These are phyloP conservation scores for Ophiostoma triangulosporum DNA, from an alignment of 2,329 filamentous ascomycete species.

Conservation along the genomic window DNA sequence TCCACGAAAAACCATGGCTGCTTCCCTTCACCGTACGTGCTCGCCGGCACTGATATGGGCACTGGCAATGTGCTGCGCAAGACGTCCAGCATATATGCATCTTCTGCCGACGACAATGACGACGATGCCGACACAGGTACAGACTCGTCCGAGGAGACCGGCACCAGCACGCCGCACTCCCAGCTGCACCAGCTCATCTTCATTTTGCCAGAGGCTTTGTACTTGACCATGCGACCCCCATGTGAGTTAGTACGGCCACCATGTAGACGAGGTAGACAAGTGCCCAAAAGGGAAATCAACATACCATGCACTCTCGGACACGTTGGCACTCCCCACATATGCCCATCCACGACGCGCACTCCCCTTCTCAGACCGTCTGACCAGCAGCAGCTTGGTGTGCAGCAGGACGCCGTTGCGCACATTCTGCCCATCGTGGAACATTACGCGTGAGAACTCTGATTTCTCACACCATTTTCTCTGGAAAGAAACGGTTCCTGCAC, in stretches of 20 bases:
- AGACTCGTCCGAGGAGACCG: conserved; percentile 25
- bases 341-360: conserved; percentile 44
- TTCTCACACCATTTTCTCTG: conserved; percentile 58
- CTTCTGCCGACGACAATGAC: neutral
- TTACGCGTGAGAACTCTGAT: conserved; percentile 52
- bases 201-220: conserved; percentile 49
- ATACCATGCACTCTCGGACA: conserved; percentile 87
- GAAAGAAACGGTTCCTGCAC: conserved; percentile 74
- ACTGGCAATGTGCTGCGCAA: conserved; percentile 46
- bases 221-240: conserved; percentile 66
- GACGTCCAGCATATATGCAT: conserved; percentile 22
- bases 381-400: conserved; percentile 68
- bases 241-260: neutral
- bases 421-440: conserved; percentile 66
- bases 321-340: conserved; percentile 82
- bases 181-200: conserved; percentile 84
- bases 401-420: conserved; percentile 59
- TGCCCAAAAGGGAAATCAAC: conserved; percentile 20
- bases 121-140: neutral
- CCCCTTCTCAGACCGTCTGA: conserved; percentile 14
- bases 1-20: conserved; percentile 30
- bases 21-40: conserved; percentile 26
- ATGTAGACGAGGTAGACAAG: too few relatives aligned
- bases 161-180: conserved; percentile 83
- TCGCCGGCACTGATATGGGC: conserved; percentile 49